A percentile compares a stretch with the other conserved stretches of the same genome.
These are phyloP conservation scores for Adansonia rubrostipa DNA, from an alignment of 441 rosid species.

Conservation along the genomic window DNA sequence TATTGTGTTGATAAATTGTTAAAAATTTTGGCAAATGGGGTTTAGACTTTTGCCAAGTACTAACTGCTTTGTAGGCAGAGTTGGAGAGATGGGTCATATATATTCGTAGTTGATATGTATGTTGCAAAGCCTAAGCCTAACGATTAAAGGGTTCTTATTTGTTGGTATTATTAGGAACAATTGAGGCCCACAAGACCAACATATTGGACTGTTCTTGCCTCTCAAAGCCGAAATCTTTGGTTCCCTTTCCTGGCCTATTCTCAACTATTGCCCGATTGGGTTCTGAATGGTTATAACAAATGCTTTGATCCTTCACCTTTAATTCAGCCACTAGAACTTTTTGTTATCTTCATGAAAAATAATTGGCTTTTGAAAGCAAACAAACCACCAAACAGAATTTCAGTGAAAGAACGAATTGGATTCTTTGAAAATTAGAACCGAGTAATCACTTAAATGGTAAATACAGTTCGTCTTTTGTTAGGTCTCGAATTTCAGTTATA, in stretches of 20 bases:
- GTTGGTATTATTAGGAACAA: not conserved
- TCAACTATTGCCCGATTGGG: not conserved
- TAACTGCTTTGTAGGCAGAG: too few relatives aligned
- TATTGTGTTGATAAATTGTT: too few relatives aligned
- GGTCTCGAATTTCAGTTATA: not conserved
- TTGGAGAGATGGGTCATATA: not conserved
- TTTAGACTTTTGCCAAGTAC: too few relatives aligned
- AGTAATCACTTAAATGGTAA: not conserved
- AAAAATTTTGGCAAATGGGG: too few relatives aligned
- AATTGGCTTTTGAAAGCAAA: not conserved
- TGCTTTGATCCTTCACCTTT: not conserved
- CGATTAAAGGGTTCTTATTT: not conserved
- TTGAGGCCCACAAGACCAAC: not conserved
- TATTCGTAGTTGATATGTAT: not conserved
- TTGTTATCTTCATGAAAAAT: not conserved
- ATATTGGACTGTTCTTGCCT: too few relatives aligned
- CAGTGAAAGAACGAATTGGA: not conserved
- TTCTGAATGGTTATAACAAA: not conserved
- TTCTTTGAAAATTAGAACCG: not conserved
- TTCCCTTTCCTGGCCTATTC: not conserved
- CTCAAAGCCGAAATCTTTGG: not conserved
- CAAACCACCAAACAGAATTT: not conserved
- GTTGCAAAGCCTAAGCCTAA: not conserved
- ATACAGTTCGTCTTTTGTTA: not conserved
- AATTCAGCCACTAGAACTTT: not conserved